Evolutionary conservation across 2,329 filamentous ascomycete species (phyloP).

Genomic region (Aspergillus sp.): DNA sequence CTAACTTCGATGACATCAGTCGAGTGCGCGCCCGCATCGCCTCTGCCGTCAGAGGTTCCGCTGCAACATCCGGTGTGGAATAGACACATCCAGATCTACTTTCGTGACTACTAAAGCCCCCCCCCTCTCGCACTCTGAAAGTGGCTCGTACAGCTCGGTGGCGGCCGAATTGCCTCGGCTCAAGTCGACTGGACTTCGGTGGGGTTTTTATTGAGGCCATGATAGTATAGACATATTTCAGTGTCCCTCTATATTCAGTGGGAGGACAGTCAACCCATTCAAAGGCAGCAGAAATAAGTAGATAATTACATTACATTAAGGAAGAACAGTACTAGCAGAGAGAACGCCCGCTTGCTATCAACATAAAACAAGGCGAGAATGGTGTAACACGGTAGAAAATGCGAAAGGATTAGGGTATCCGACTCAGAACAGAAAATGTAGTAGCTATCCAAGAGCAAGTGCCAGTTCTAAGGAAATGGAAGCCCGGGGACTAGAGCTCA

Average conservation of each 20-base stretch:
- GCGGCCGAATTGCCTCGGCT: too few relatives aligned
- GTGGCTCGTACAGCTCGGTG: too few relatives aligned
- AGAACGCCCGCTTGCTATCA: conserved; percentile 16
- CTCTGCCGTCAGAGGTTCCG: not conserved
- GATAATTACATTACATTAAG: not conserved
- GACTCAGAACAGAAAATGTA: not conserved
- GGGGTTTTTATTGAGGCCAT: not conserved
- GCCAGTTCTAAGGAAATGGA: not conserved
- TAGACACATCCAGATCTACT: not conserved
- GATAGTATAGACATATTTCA: not conserved
- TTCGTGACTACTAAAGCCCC: not conserved
- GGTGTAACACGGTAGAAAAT: not conserved
- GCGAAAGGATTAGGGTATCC: too few relatives aligned
- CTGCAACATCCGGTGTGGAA: not conserved
- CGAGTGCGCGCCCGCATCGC: not conserved
- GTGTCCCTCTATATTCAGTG: not conserved
- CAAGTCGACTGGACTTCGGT: too few relatives aligned
- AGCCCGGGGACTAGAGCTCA: not conserved
- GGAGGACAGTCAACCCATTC: not conserved
- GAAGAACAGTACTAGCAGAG: not conserved
- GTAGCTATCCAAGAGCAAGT: not conserved
- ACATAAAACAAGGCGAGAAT: not conserved
- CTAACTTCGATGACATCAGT: conserved; percentile 29
- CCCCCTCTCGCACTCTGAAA: too few relatives aligned
- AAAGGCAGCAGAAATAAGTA: not conserved